Evolutionary conservation across 495 filamentous ascomycete genomes (phyloP).

Genomic region (Penicillium macrosclerotiorum): DNA sequence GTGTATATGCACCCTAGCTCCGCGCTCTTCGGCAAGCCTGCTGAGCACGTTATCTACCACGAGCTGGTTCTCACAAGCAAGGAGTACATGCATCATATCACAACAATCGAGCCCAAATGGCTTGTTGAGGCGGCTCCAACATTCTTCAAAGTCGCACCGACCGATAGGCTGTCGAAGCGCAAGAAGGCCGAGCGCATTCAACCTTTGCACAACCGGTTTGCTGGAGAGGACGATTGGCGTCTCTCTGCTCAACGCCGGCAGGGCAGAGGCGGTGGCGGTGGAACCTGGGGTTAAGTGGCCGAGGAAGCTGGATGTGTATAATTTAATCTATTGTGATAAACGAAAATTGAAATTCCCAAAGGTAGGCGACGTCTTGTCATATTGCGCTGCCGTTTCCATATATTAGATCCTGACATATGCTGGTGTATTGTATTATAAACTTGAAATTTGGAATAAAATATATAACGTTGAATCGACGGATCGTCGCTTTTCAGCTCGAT

Average conservation of each 20-base stretch:
- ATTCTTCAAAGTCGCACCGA: constrained; percentile 97
- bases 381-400: too few relatives aligned
- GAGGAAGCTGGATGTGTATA: too few relatives aligned
- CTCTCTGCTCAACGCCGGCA: constrained; percentile 83
- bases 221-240: constrained; percentile 91
- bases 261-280: constrained; percentile 85
- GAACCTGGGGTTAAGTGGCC: constrained; percentile 93
- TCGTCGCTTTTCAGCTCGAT: too few relatives aligned
- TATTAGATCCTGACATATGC: too few relatives aligned
- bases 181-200: constrained; percentile 94
- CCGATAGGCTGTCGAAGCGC: constrained; percentile 81
- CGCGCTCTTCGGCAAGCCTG: constrained; percentile 90
- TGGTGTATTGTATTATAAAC: too few relatives aligned
- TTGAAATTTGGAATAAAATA: too few relatives aligned
- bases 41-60: constrained; percentile 94
- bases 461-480: too few relatives aligned
- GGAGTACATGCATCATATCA: constrained; percentile 96
- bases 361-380: too few relatives aligned
- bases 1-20: constrained; percentile 91
- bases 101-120: constrained; percentile 88
- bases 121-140: constrained; percentile 90
- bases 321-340: too few relatives aligned
- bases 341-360: too few relatives aligned
- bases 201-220: constrained; percentile 89
- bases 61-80: constrained; percentile 86